Conservation (phyloP, 441 rosid genomes). For the Brassica balearica region DNA sequence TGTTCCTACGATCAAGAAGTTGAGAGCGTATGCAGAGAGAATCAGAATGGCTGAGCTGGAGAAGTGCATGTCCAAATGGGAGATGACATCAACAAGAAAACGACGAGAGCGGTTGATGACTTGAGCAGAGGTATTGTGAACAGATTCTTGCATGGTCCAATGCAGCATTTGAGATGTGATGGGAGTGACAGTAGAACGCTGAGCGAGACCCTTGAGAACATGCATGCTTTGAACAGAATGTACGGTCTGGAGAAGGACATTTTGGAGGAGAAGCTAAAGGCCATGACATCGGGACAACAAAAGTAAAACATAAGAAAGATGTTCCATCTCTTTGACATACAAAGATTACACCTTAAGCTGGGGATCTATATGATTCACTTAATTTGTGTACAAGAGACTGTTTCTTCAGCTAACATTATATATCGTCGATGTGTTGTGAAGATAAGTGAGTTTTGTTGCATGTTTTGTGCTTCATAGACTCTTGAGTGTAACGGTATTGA, state of each 20-base stretch:
- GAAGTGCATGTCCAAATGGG: conserved; percentile 96
- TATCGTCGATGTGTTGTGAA: conserved; percentile 26
- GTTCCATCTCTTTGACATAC: conserved; percentile 26
- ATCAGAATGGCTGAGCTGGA: conserved; percentile 83
- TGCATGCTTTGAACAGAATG: conserved; percentile 96
- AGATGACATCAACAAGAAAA: conserved; percentile 80
- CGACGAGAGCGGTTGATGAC: conserved; percentile 82
- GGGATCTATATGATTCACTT: conserved; percentile 38
- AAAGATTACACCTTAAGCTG: conserved; percentile 18
- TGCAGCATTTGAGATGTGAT: conserved; percentile 96
- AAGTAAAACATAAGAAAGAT: conserved; percentile 33
- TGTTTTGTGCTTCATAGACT: conserved; percentile 36
- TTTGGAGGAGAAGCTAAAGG: conserved; percentile 81
- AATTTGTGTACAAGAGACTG: conserved; percentile 32
- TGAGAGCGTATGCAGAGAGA: conserved; percentile 92
- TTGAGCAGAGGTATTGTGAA: conserved; percentile 93
- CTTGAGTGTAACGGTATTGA: conserved; percentile 32
- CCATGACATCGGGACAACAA: conserved; percentile 61
- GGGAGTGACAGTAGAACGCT: conserved; percentile 76
- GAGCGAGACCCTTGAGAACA: conserved; percentile 87
- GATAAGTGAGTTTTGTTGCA: conserved; percentile 33
- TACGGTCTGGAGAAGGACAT: conserved; percentile 87
- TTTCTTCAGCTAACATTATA: conserved; percentile 31
- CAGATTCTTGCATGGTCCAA: conserved; percentile 95
- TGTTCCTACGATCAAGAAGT: conserved; percentile 92